Evolutionary conservation across 441 rosid species (phyloP), one percentile per base, ranked within the genome.

Genomic region (Pelargonium australe): DNA sequence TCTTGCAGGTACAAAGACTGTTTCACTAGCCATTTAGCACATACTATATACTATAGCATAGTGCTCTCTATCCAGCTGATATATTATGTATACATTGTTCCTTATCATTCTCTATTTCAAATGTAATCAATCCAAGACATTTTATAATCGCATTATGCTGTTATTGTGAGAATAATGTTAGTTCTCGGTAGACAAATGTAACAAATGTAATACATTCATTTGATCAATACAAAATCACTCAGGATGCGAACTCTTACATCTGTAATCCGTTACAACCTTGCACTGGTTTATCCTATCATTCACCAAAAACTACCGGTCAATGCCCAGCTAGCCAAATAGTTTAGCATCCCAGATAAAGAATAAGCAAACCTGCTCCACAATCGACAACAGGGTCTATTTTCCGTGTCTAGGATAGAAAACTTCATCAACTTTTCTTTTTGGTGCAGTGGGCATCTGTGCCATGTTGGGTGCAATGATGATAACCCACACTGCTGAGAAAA

Each of bases 401-500:
- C n/a, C n/a, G 13, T 10, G 64, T 37, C 45, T 25, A 67, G 65
- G 19, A 37, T 45, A 63, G 41, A 64, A n/a, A 25, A 40, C 16
- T 49, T 31, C 63, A 61, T 78, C 66, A 85, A 28, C 76, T 80
- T 78, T 91, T 90, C 28, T 57, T 57, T 19, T 57, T 57, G 71
- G 87, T 85, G 83, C 99, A 95, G 68, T 91, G 97, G 0, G 96
- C 96, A 70, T 95, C 96, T 9, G 96, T 88, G 63, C 94, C 97
- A 64, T 83, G 99, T 72, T 81, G 90, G 23, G 75, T 78, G 82
- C 95, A 88, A 20, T 78, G 83, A 45, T 9, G 74, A 84, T 90
- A 95, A 19, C 97, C 99, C 65, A 90, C 82, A 19, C 78, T 80
- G 19, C 61, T 80, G 2, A 95, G 85, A 72, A 92, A 90, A 68